phyloP scores from a whole-genome alignment of 495 filamentous ascomycete genomes.

The Penicillium desertorum region DNA sequence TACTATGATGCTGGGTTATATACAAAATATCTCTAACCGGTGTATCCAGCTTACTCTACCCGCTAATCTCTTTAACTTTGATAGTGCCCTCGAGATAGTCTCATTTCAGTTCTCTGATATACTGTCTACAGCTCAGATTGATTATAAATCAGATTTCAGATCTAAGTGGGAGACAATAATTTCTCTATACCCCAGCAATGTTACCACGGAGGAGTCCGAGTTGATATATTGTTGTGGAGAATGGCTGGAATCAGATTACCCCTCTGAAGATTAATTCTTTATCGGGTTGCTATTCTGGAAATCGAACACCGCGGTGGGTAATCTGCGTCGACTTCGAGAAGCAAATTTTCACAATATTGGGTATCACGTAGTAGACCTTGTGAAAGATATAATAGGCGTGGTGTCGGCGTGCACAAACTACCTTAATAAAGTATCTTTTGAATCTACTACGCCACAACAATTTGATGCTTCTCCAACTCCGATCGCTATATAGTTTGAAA shows the following conservation, averaged over 20 bases:
- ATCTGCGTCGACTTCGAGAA: too few relatives aligned
- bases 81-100: background rate
- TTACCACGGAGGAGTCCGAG: background rate
- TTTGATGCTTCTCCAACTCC: too few relatives aligned
- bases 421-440: too few relatives aligned
- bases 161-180: background rate
- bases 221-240: conserved; percentile 8
- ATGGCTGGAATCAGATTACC: conserved; percentile 12
- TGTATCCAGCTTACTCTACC: conserved; percentile 14
- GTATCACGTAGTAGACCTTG: too few relatives aligned
- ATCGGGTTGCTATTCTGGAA: conserved; percentile 18
- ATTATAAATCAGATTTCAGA: background rate
- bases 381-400: too few relatives aligned
- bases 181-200: background rate
- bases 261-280: conserved; percentile 12
- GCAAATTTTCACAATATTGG: too few relatives aligned
- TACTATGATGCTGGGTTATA: conserved; percentile 18
- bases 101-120: conserved; percentile 2
- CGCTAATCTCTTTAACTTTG: too few relatives aligned
- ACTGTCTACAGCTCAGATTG: background rate
- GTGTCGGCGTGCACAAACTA: too few relatives aligned
- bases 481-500: too few relatives aligned
- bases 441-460: too few relatives aligned
- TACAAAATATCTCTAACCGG: conserved; percentile 9
- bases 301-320: background rate